Base-by-base conservation (phyloP, 352 stramenopile species). In the Pythium volutum region DNA sequence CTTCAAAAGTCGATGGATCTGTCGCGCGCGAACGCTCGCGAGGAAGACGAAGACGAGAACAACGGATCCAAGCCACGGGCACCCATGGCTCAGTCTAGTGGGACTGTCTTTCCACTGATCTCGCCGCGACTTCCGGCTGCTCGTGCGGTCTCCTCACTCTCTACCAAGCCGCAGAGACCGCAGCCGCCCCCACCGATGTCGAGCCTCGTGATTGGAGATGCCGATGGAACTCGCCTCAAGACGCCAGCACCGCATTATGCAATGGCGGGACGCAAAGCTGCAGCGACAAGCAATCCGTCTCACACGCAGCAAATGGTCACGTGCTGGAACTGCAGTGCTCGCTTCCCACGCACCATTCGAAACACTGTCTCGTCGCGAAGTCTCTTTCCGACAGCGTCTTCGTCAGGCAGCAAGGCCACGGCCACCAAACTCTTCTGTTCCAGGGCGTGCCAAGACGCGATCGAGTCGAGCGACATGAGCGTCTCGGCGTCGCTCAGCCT, bases 311-410 rank as follows among this genome's bases (percentile, higher is more conserved):
- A 66, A 27, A 63, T 84, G 48, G 69, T 58, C 18, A 86, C 76
- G 9, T 89, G 78, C 45, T 89, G 80, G 80, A 86, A 82, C 59
- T 89, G 80, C 52, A 79, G 80, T 23, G 49, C 71, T 11, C 69
- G 77, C 9, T 89, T 88, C 41, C 71, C 77, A 25, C 75, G 78
- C 20, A 16, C 31, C 3, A n/a, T 39, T 26, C 22, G 49, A 9
- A 20, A 26, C 2, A 29, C 56, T 3, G 2, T 34, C 3, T 25
- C 52, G 26, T 54, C 22, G 15, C 38, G 53, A 15, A 36, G 27
- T 36, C 25, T 25, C 6, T 16, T 25, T 3, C 22, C 54, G 2
- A 34, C 42, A 2, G 20, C 26, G 10, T 27, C 34, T 20, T 8
- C 31, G 4, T 33, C 48, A 18, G n/a, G 14, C 20, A 53, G n/a